Conservation (phyloP, 148 eudicot genomes). For the Silene latifolia region DNA sequence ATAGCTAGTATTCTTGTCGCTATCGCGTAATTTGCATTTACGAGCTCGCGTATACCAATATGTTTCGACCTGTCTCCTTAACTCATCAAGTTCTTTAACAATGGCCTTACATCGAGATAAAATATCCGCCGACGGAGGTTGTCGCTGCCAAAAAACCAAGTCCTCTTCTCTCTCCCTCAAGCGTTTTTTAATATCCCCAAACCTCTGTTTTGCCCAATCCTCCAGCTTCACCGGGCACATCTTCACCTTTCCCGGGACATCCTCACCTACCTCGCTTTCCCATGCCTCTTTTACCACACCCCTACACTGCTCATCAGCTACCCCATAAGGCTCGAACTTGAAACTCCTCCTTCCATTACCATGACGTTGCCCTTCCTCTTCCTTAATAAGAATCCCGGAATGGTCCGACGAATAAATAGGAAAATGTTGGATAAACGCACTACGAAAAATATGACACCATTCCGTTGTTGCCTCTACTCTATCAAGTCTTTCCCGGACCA, state of each 20-base stretch:
- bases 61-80: background rate
- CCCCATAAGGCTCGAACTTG: too few relatives aligned
- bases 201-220: background rate
- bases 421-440: too few relatives aligned
- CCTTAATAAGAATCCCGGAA: too few relatives aligned
- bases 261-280: background rate
- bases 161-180: background rate
- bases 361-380: too few relatives aligned
- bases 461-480: background rate
- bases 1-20: background rate
- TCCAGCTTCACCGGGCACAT: background rate
- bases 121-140: background rate
- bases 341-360: too few relatives aligned
- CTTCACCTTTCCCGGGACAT: accelerated
- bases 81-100: background rate
- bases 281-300: background rate
- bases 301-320: background rate
- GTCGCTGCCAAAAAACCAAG: background rate
- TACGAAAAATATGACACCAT: background rate
- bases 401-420: background rate
- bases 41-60: background rate
- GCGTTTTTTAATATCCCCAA: background rate
- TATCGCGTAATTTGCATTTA: background rate
- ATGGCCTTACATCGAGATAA: background rate
- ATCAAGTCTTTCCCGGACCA: background rate